These are phyloP conservation scores for Xeromyces bisporus DNA, from an alignment of 495 filamentous ascomycete genomes.

Conservation along the genomic window DNA sequence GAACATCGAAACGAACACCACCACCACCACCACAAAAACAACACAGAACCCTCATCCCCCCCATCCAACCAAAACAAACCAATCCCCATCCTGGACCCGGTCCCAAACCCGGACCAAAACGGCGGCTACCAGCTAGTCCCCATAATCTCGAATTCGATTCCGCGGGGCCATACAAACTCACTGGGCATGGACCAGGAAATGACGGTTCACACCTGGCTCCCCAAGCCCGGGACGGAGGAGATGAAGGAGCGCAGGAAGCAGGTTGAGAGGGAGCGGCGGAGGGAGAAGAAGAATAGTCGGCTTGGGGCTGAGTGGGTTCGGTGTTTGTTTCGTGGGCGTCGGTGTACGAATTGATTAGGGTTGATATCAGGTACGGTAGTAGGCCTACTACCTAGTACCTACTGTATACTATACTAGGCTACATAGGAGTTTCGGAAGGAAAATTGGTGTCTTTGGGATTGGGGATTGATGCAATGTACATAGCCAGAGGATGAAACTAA, in stretches of 20 bases:
- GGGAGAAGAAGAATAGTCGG: neutral
- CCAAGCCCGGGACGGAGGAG: neutral
- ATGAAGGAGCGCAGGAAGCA: neutral
- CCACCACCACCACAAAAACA: conserved; percentile 6
- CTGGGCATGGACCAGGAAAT: neutral
- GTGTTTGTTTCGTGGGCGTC: neutral
- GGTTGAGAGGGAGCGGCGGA: neutral
- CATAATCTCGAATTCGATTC: too few species aligned
- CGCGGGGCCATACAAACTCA: too few species aligned
- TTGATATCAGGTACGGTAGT: too few species aligned
- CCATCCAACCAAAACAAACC: neutral
- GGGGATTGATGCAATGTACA: too few species aligned
- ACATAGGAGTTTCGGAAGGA: too few species aligned
- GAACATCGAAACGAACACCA: conserved; percentile 3
- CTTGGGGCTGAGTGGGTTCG: neutral
- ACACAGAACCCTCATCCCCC: conserved; percentile 7
- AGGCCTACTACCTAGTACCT: too few species aligned
- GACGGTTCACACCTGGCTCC: neutral
- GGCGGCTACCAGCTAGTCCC: neutral
- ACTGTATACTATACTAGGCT: too few species aligned
- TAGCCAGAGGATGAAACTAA: too few species aligned
- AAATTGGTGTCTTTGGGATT: too few species aligned
- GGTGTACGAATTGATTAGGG: neutral
- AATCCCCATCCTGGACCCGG: neutral
- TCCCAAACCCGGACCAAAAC: neutral